Conservation (phyloP, 352 stramenopile genomes). For the Phytopythium vexans region DNA sequence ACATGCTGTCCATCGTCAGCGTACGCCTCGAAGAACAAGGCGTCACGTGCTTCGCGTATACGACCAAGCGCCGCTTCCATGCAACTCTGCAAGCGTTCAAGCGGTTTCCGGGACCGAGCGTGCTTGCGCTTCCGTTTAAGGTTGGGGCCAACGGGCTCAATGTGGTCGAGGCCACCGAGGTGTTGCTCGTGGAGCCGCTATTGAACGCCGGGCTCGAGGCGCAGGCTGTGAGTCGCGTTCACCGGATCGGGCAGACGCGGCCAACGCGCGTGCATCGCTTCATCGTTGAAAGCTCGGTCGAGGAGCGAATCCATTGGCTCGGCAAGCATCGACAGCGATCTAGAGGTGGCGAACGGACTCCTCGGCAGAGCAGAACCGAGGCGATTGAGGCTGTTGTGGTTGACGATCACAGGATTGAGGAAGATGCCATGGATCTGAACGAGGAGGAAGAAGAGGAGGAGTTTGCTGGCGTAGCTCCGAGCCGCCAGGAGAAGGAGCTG, state of each 20-base stretch:
- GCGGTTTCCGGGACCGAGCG: slow-evolving; percentile 36
- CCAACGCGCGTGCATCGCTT: slow-evolving; percentile 87
- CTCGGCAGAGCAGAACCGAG: background rate
- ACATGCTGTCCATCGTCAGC: slow-evolving; percentile 67
- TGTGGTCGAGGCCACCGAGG: slow-evolving; percentile 89
- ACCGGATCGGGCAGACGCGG: slow-evolving; percentile 87
- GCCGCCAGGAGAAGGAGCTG: slow-evolving; percentile 50
- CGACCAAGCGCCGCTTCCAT: slow-evolving; percentile 48
- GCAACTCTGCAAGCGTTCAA: slow-evolving; percentile 55
- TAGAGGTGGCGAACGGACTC: background rate
- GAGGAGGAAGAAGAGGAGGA: slow-evolving; percentile 15
- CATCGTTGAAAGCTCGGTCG: slow-evolving; percentile 84
- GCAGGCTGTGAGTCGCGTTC: slow-evolving; percentile 88
- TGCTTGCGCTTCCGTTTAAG: slow-evolving; percentile 82
- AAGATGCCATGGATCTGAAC: too few relatives aligned
- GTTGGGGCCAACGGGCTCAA: slow-evolving; percentile 91
- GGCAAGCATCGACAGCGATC: slow-evolving; percentile 9
- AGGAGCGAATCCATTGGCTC: slow-evolving; percentile 80
- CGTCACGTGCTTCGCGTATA: slow-evolving; percentile 74
- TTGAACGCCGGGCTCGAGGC: slow-evolving; percentile 83
- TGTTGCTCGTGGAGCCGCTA: slow-evolving; percentile 90
- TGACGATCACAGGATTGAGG: background rate
- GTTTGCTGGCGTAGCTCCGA: slow-evolving; percentile 27
- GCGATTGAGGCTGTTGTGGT: background rate
- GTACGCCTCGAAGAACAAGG: slow-evolving; percentile 16